Conservation (phyloP, 192 early-diverging fungal species). For the Coemansia sp. region DNA sequence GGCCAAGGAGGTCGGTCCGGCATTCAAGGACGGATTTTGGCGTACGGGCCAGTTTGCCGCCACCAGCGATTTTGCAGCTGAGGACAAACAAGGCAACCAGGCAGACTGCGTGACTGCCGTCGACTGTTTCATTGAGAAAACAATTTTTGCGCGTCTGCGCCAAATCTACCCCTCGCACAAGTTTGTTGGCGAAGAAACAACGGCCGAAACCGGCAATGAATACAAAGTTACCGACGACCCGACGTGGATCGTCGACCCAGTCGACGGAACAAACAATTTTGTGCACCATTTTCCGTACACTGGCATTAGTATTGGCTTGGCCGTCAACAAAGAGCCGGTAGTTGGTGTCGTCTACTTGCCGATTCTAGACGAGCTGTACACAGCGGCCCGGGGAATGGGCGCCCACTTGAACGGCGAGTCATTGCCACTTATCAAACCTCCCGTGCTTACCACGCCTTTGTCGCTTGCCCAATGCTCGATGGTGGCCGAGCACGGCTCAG, state of each 20-base stretch:
- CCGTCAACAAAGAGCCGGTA: constrained; percentile 67
- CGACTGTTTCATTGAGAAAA: constrained; percentile 77
- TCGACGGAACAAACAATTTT: constrained; percentile 80
- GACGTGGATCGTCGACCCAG: constrained; percentile 91
- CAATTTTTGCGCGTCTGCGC: constrained; percentile 63
- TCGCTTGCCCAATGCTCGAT: constrained; percentile 72
- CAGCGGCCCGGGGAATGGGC: constrained; percentile 32
- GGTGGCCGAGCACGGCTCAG: constrained; percentile 82
- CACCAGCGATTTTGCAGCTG: constrained; percentile 27
- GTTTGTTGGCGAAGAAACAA: constrained; percentile 90
- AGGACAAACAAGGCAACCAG: constrained; percentile 34
- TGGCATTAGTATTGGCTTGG: constrained; percentile 82
- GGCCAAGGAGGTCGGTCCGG: constrained; percentile 44
- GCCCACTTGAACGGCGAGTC: constrained; percentile 41
- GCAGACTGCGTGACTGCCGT: constrained; percentile 73
- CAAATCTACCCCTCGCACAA: constrained; percentile 64
- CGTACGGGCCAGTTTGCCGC: constrained; percentile 42
- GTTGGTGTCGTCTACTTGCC: constrained; percentile 93
- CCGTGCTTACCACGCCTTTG: constrained; percentile 57
- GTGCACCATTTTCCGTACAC: constrained; percentile 76
- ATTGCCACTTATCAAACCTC: constrained; percentile 62
- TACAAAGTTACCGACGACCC: constrained; percentile 65
- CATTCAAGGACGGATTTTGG: constrained; percentile 51
- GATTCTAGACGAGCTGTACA: constrained; percentile 77
- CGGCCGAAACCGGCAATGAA: constrained; percentile 56